A percentile compares a stretch with the other conserved stretches of the same genome.
These are phyloP conservation scores for Macrocybe gigantea DNA, from an alignment of 768 basidiomycete species.

Conservation along the genomic window DNA sequence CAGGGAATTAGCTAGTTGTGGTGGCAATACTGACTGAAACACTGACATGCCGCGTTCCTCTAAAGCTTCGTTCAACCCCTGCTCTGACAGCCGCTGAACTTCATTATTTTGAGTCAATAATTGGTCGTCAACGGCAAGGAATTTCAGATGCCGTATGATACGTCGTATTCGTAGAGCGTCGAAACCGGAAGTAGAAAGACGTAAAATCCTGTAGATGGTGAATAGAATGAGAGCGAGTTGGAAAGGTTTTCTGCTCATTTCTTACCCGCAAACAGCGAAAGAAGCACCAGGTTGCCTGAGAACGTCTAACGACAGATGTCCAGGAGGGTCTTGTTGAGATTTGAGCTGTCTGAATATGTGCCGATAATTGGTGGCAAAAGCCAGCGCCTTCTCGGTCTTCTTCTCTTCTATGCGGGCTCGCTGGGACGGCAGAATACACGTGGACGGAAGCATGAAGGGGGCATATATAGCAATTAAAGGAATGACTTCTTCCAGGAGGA, in stretches of 20 bases:
- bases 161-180: constrained; percentile 37
- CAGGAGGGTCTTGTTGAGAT: constrained; percentile 22
- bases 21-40: neutral
- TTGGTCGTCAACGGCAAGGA: constrained; percentile 57
- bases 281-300: constrained; percentile 25
- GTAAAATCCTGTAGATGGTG: constrained; percentile 23
- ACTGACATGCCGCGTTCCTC: constrained; percentile 77
- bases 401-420: constrained; percentile 53
- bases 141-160: constrained; percentile 33
- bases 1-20: constrained; percentile 13
- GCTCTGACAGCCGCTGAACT: constrained; percentile 37
- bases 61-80: constrained; percentile 60
- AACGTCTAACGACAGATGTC: constrained; percentile 26
- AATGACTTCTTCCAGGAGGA: constrained; percentile 75
- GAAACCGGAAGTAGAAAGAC: constrained; percentile 39
- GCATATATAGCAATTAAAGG: constrained; percentile 82
- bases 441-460: constrained; percentile 82
- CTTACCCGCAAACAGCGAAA: constrained; percentile 55
- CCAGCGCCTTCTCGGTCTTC: constrained; percentile 44
- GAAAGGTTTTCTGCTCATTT: constrained; percentile 6
- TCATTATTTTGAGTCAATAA: constrained; percentile 48
- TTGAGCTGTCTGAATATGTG: constrained; percentile 28
- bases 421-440: constrained; percentile 81
- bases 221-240: constrained; percentile 1
- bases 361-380: constrained; percentile 29